Evolutionary conservation across 106 monocot genomes (phyloP), one percentile per base, ranked within the genome.

Genomic region (Dioscorea zingiberensis): DNA sequence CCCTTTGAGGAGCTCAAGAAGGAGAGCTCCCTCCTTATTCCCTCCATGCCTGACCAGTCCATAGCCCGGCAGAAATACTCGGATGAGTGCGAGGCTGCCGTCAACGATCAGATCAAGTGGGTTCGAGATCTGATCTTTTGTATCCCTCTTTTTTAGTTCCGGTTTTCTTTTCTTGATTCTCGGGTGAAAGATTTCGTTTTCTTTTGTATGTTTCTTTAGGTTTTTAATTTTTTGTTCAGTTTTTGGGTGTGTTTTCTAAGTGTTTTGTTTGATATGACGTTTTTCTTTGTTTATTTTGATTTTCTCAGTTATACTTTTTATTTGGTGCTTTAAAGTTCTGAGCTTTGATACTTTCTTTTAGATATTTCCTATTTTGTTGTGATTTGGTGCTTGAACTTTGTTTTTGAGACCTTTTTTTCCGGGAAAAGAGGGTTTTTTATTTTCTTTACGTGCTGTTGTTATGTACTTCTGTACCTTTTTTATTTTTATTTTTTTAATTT

Each of bases 71-170:
- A 90, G 57, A 80, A 84, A 69, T 87, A 68, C 63, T 47, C 45
- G 14, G 87, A 87, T 55, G 80, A 87, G 17, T 77, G 77, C 54
- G 94, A 94, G 77, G 84, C 90, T 1, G 87, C 94, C 30, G 74
- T 94, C 60, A 94, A 94, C 65, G 80, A 80, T 26, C 94, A 94
- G 85, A 94, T 94, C 74, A 94, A 94, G 94, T 94, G 62, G 5
- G 77, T 54, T 58, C 25, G 1, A 38, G 38, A 38, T 38, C 38
- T 38, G 30, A 3, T 30, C 30, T 30, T 30, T 30, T 30, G 2
- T 30, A 3, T 30, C 7, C 30, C 38, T 38, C 38, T 10, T 38
- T 38, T 38, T 38, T 17, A 32, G 22, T 13, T 13, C 27, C 7
- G 6, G 38, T 38, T 38, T 38, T 38, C 30, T 30, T 38, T 38